Conservation (phyloP, 1,284 basidiomycete genomes). For the Irpex sp. region DNA sequence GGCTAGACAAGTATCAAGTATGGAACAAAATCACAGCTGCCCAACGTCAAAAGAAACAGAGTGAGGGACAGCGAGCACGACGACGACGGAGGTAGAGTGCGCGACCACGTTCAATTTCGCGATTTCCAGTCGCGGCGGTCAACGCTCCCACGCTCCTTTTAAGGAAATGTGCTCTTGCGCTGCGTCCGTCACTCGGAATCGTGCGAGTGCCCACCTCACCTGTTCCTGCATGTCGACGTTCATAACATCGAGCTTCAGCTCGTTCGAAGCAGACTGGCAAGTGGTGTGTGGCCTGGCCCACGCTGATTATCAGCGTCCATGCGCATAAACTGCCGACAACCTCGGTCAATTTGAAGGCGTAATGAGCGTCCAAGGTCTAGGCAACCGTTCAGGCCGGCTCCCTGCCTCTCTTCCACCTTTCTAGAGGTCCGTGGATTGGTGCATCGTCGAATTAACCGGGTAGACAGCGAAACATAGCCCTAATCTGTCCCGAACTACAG, state of each 20-base stretch:
- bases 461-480: too few species aligned
- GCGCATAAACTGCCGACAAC: too few species aligned
- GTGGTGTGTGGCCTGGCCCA: too few species aligned
- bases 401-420: too few species aligned
- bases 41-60: background rate
- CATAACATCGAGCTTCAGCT: background rate
- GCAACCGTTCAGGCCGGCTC: too few species aligned
- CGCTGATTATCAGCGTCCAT: too few species aligned
- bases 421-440: too few species aligned
- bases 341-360: too few species aligned
- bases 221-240: background rate
- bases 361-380: too few species aligned
- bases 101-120: constrained; percentile 1
- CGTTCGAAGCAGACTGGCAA: too few species aligned
- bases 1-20: background rate
- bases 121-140: background rate
- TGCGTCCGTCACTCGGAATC: background rate
- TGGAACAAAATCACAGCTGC: background rate
- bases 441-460: too few species aligned
- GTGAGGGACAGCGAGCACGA: constrained; percentile 1
- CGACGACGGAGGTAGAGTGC: constrained; percentile 6
- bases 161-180: background rate
- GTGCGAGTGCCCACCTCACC: background rate
- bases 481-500: too few species aligned
- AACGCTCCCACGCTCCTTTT: constrained; percentile 1